Conservation (phyloP, 306 rosid genomes). For the Malus asiatica region DNA sequence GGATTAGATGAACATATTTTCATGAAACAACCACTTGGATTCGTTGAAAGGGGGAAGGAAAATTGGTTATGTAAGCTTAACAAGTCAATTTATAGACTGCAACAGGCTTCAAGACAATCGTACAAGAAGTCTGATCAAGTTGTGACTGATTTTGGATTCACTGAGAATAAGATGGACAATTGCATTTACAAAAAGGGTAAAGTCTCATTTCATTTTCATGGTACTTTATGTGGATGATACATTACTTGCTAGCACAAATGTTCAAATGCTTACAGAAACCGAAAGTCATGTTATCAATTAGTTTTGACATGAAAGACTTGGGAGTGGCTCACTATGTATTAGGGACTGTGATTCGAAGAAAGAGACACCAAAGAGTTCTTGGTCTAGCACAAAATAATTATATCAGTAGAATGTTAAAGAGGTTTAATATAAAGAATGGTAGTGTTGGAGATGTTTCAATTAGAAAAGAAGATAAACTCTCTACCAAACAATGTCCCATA, state of each 20-base stretch:
- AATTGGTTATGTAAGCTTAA: too few species aligned
- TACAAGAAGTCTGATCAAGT: neutral
- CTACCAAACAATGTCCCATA: neutral
- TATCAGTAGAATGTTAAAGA: too few species aligned
- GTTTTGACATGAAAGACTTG: neutral
- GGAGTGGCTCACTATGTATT: neutral
- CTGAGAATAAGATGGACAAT: neutral
- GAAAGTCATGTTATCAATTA: neutral
- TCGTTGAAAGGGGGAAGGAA: too few species aligned
- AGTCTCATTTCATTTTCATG: neutral
- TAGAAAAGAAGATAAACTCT: too few species aligned
- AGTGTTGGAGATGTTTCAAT: neutral
- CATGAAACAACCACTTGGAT: too few species aligned
- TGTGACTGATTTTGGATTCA: neutral
- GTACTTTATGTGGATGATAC: neutral
- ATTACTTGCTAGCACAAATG: neutral
- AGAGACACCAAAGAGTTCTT: too few species aligned
- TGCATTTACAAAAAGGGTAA: neutral
- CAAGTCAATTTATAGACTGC: too few species aligned
- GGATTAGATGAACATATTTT: too few species aligned
- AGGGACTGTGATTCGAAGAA: neutral
- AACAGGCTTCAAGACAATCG: too few species aligned
- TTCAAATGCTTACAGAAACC: too few species aligned
- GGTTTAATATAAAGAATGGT: too few species aligned
- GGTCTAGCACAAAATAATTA: neutral